Evolutionary conservation across 139 green algal genomes (phyloP), one percentile per base, ranked within the genome.

Genomic region (Coelastrella sp.): DNA sequence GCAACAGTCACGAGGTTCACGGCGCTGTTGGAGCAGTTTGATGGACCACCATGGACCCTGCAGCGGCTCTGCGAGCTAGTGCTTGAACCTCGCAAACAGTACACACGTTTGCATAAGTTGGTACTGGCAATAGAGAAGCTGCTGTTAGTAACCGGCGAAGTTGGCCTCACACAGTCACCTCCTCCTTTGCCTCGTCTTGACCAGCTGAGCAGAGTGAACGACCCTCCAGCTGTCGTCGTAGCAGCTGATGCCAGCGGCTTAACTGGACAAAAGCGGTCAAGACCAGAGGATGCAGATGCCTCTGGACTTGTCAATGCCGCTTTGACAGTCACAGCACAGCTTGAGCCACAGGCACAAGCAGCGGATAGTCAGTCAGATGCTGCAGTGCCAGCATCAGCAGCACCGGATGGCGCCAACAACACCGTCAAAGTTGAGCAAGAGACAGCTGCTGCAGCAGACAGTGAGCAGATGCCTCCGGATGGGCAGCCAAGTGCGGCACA

Each of bases 1-100:
- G 75, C 75, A 32, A 27, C 66, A 30, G 25, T 38, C 25, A 25
- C 69, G 53, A 51, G 75, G 23, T 82, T 82, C n/a, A 38, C 9
- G 9, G 37, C 2, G 5, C 4, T 82, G 51, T n/a, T 82, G 75
- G 4, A 6, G 2, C 34, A 11, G 15, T 82, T 82, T 38, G 5
- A 38, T 3, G 53, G 35, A 0, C 35, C 51, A 6, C 75, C 75
- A 27, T 82, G 75, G 75, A 82, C 75, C 7, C 53, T 82, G 35
- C 75, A 82, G 75, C 75, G 75, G 75, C 53, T 82, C 51, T 69
- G 53, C n/a, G 75, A 82, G 35, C 3, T 82, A 53, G 34, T 80
- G 48, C 48, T 80, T 4, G 75, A 82, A 35, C 75, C 75, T 13
- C 35, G 37, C 23, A 82, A 82, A 53, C 75, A 82, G 75, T 82